A percentile compares a stretch with the other conserved stretches of the same genome.
phyloP scores from a whole-genome alignment of 179 eudicot species.

The Dionaea muscipula region DNA sequence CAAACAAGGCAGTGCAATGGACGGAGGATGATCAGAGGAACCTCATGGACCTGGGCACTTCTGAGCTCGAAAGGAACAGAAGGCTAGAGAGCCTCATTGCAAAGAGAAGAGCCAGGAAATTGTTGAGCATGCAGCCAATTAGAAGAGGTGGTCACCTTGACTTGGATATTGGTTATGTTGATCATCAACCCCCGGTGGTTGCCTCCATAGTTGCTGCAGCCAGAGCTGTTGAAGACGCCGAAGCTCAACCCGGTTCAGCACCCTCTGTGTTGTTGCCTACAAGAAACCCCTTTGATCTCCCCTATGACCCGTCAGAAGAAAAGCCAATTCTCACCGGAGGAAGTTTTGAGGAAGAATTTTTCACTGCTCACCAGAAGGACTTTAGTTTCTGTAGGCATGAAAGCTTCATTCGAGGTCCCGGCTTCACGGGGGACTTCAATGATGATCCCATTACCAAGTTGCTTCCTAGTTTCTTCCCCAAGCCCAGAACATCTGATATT shows the following conservation, averaged over 20 bases:
- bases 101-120: slow-evolving; percentile 40
- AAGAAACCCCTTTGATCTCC: slow-evolving; percentile 68
- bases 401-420: slow-evolving; percentile 34
- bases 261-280: slow-evolving; percentile 41
- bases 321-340: slow-evolving; percentile 60
- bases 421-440: slow-evolving; percentile 16
- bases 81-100: slow-evolving; percentile 64
- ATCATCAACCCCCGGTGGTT: slow-evolving; percentile 9
- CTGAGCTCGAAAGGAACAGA: slow-evolving; percentile 47
- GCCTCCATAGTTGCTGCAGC: slow-evolving; percentile 21
- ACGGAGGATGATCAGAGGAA: slow-evolving; percentile 48
- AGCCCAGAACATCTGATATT: slow-evolving; percentile 17
- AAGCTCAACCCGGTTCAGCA: slow-evolving; percentile 46
- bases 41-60: slow-evolving; percentile 38
- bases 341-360: slow-evolving; percentile 50
- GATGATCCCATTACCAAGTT: slow-evolving; percentile 15
- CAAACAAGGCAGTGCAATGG: slow-evolving; percentile 33
- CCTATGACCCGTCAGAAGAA: slow-evolving; percentile 75
- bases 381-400: slow-evolving; percentile 31
- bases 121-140: slow-evolving; percentile 37
- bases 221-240: slow-evolving; percentile 8
- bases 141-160: slow-evolving; percentile 20
- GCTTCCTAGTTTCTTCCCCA: slow-evolving; percentile 17
- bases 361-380: slow-evolving; percentile 27
- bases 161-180: slow-evolving; percentile 14